Evolutionary conservation across 805 yeast genomes (phyloP), one percentile per base, ranked within the genome.

Genomic region (Candida anglica): DNA sequence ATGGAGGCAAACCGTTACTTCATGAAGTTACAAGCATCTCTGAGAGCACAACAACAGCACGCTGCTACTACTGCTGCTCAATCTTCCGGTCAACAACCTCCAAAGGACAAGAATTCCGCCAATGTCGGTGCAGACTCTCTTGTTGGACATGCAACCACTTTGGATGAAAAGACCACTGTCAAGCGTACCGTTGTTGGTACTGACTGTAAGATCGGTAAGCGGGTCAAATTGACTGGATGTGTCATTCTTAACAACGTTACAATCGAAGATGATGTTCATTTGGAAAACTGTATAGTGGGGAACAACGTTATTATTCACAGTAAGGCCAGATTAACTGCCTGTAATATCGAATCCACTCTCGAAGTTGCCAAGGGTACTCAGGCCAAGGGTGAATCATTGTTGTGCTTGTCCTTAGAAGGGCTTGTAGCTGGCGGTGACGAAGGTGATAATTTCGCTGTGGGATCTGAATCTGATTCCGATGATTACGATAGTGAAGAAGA

Each of bases 281-380:
- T 83, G 40, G 98, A 93, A 56, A 93, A 91, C 62, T 86, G 95
- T 61, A 80, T 91, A 14, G 67, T 93, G 33, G 98, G 98, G 11
- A 63, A 68, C 27, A 63, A 66, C 30, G 89, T 81, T 1, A 62
- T 60, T n/a, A 70, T 93, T 19, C 80, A 77, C 20, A 51, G 69
- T 35, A 86, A 82, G 56, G 67, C 77, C 27, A 78, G 73, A 52
- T 71, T 93, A 42, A 75, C 79, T 10, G 82, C 82, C 46, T 91
- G 96, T 68, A 81, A 85, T 42, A 82, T 93, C 17, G 98, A 89
- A 57, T 86, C 94, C 7, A 68, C 79, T 1, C 86, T 80, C 53
- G 68, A 66, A 14, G 89, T 93, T 15, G 68, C 74, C 2, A 64
- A 74, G 46, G 79, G 80, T 33, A 64, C 70, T 8, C 62, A 53